Evolutionary conservation across 1,139 yeast genomes (phyloP).

Genomic region (Scheffersomyces lignicola): DNA sequence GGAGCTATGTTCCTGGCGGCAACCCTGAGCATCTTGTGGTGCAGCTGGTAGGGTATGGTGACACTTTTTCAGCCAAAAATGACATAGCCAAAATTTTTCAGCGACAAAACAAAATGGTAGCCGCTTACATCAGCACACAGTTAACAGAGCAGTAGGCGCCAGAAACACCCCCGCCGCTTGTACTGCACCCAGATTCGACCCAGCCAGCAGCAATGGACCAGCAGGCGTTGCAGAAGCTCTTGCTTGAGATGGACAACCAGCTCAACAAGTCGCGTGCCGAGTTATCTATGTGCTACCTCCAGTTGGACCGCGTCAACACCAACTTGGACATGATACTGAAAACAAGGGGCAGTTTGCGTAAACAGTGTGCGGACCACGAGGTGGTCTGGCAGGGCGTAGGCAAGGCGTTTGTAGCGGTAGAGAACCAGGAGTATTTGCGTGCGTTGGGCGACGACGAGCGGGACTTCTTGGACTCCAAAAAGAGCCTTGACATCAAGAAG

Average conservation of each 20-base stretch:
- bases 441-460: constrained; percentile 53
- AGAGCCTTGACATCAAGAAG: constrained; percentile 66
- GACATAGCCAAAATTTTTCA: background rate
- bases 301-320: constrained; percentile 55
- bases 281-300: constrained; percentile 60
- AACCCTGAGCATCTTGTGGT: constrained; percentile 8
- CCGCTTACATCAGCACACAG: background rate
- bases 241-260: constrained; percentile 66
- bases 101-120: background rate
- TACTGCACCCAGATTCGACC: too few relatives aligned
- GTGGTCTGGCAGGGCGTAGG: constrained; percentile 86
- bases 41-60: background rate
- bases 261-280: constrained; percentile 63
- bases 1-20: constrained; percentile 4
- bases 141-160: background rate
- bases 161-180: constrained; percentile 19
- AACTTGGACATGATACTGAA: constrained; percentile 57
- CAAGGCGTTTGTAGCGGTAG: constrained; percentile 58
- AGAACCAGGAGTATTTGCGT: constrained; percentile 46
- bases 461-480: constrained; percentile 57
- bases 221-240: constrained; percentile 52
- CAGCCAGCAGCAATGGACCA: constrained; percentile 40
- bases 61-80: background rate
- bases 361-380: constrained; percentile 39
- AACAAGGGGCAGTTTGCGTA: constrained; percentile 54